Evolutionary conservation across 306 rosid genomes (phyloP), one percentile per base, ranked within the genome.

Genomic region (Prunus dulcis): DNA sequence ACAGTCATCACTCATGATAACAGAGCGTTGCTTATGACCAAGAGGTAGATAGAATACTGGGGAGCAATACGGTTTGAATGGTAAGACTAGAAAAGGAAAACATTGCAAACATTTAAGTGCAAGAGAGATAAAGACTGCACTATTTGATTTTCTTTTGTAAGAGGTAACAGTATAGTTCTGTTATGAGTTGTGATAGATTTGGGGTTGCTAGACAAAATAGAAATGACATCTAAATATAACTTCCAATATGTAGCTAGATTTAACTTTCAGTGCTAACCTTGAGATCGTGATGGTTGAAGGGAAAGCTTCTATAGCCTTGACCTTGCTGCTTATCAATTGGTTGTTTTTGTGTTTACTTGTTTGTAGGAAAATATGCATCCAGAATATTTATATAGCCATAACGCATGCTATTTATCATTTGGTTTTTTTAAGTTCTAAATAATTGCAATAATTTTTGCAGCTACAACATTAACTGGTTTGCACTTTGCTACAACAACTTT

Each of bases 381-480:
- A 3, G 67, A 63, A 63, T 28, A 63, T 6, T 61, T 23, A 13
- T 25, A 63, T 6, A 30, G 43, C 45, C 43, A 30, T 14, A 63
- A 63, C 3, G 6, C 67, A 7, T 63, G 67, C 46, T 63, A 17
- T 30, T 63, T 30, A 17, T 30, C 38, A 55, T 56, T 61, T 52
- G 5, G 9, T 30, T 27, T 25, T 28, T 43, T 45, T 18, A 28
- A 49, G 41, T 68, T 51, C 50, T 53, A 43, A 78, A 50, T 70
- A 28, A 34, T 72, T 72, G 32, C 67, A 79, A 22, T 58, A 78
- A 57, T 75, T 64, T 81, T 64, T 81, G 90, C 97, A 93, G 98
- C 98, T 84, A 93, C 98, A 64, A 91, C 97, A 6, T 86, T 89
- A 75, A 91, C 98, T 20, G 98, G 98, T 76, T 82, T 88, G 82